These are phyloP conservation scores for Phialocephala subalpina DNA, from an alignment of 2,329 filamentous ascomycete genomes.

Conservation along the genomic window DNA sequence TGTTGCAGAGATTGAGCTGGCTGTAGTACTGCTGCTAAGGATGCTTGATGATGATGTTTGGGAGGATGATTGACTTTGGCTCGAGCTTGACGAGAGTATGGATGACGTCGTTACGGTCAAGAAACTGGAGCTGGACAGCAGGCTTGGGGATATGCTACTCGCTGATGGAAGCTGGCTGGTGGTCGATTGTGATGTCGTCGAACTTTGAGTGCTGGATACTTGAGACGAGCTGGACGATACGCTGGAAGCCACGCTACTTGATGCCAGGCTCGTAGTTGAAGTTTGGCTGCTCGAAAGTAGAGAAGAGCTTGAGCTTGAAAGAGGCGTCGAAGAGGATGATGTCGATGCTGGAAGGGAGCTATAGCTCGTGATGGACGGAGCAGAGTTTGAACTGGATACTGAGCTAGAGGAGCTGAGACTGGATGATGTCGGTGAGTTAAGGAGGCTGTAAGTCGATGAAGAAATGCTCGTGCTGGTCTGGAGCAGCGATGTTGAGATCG, in stretches of 20 bases:
- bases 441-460: not conserved
- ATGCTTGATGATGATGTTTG: not conserved
- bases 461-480: conserved; percentile 4
- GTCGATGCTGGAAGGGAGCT: too few species aligned
- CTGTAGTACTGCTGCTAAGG: conserved; percentile 7
- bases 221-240: not conserved
- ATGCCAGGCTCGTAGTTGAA: too few species aligned
- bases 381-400: not conserved
- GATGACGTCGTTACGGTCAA: conserved; percentile 2
- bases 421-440: conserved; percentile 9
- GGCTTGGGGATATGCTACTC: not conserved
- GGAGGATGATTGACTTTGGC: not conserved
- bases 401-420: conserved; percentile 5
- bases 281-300: not conserved
- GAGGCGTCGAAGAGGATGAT: not conserved
- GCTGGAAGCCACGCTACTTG: not conserved
- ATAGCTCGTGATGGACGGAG: not conserved
- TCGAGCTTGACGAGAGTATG: conserved; percentile 10
- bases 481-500: conserved; percentile 8
- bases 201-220: not conserved
- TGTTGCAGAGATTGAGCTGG: not conserved
- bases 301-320: conserved; percentile 13
- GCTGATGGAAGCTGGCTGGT: not conserved
- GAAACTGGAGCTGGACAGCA: conserved; percentile 1
- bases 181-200: not conserved